Evolutionary conservation across 2,329 filamentous ascomycete genomes (phyloP).

Genomic region (Bipolaris bicolor): DNA sequence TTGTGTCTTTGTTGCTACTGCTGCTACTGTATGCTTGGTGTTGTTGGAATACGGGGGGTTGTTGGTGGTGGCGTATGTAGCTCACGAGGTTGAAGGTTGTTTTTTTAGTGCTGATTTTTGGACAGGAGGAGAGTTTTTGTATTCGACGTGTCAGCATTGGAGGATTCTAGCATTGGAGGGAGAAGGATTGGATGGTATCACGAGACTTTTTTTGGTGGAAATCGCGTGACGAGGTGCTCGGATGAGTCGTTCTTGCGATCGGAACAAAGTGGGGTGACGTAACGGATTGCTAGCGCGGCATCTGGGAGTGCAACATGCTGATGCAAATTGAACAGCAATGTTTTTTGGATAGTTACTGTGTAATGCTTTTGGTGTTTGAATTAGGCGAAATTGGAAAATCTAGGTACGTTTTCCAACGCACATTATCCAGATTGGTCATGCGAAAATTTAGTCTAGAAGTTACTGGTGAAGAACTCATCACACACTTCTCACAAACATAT

Average conservation of each 20-base stretch:
- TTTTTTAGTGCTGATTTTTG: not conserved
- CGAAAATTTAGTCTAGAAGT: not conserved
- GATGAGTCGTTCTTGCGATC: slow-evolving; percentile 27
- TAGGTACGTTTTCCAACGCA: too few species aligned
- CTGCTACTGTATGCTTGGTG: not conserved
- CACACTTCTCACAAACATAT: too few species aligned
- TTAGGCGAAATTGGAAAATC: not conserved
- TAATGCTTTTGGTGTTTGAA: not conserved
- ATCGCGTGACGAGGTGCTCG: slow-evolving; percentile 21
- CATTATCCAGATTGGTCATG: too few species aligned
- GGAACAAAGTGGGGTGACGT: slow-evolving; percentile 36
- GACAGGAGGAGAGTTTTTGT: slow-evolving; percentile 9
- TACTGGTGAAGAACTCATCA: not conserved
- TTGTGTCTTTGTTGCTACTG: slow-evolving; percentile 13
- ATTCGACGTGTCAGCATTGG: not conserved
- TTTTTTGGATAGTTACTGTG: too few species aligned
- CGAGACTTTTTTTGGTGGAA: not conserved
- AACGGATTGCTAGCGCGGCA: slow-evolving; percentile 16
- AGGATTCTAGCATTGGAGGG: not conserved
- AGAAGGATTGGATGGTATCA: not conserved
- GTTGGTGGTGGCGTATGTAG: not conserved
- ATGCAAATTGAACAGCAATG: too few species aligned
- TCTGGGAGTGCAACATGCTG: not conserved
- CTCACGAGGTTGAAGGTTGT: not conserved
- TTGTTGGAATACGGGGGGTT: not conserved